Evolutionary conservation across 768 basidiomycete species (phyloP).

Genomic region (Rhizopogon vesiculosus): DNA sequence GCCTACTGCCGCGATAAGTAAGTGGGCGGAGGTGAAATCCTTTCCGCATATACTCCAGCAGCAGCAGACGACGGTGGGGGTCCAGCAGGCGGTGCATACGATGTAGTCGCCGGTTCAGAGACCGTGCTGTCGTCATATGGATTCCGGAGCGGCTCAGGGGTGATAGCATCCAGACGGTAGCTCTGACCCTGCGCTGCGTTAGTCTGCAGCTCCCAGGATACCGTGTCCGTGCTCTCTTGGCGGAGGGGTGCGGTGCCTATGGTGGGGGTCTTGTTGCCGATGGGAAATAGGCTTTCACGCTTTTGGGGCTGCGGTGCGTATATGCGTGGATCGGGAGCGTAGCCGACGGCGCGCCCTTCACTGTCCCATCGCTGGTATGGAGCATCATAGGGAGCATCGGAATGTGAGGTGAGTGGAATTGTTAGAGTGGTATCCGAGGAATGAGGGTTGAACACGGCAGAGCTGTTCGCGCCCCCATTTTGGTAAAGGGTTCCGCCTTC

Average conservation of each 20-base stretch:
- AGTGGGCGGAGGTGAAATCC: neutral
- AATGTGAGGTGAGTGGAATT: constrained; percentile 13
- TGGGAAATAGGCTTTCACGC: constrained; percentile 11
- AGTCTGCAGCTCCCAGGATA: constrained; percentile 25
- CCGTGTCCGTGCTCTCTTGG: constrained; percentile 26
- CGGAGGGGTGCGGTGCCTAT: constrained; percentile 7
- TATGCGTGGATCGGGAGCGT: constrained; percentile 38
- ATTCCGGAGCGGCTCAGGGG: constrained; percentile 14
- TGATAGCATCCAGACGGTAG: constrained; percentile 17
- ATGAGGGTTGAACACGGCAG: constrained; percentile 31
- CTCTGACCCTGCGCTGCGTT: constrained; percentile 21
- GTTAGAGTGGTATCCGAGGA: constrained; percentile 39
- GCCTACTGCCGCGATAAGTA: neutral
- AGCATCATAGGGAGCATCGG: constrained; percentile 26
- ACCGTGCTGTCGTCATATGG: constrained; percentile 17
- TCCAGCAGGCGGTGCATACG: constrained; percentile 4
- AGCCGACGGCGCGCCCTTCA: constrained; percentile 45
- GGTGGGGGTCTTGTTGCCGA: constrained; percentile 7
- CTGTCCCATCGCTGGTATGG: constrained; percentile 49
- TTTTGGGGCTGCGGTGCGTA: constrained; percentile 48
- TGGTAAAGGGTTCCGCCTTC: constrained; percentile 22
- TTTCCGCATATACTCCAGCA: constrained; percentile 14
- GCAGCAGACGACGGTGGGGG: constrained; percentile 6
- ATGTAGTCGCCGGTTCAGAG: constrained; percentile 14
- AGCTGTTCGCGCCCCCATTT: constrained; percentile 22